These are phyloP conservation scores for Macaranga tanarius DNA, from an alignment of 441 rosid genomes.

Conservation along the genomic window DNA sequence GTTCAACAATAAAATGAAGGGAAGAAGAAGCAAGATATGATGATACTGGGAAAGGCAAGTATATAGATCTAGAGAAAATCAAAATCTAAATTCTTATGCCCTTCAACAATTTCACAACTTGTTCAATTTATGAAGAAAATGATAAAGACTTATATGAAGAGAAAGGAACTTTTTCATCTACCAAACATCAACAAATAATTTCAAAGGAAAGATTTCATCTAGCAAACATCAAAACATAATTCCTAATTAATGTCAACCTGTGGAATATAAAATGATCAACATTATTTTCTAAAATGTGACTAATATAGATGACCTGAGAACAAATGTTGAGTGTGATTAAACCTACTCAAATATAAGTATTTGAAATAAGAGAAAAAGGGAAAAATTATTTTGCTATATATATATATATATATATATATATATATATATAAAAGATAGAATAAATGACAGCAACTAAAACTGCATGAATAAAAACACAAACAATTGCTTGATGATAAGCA, in stretches of 20 bases:
- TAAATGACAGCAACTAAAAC: not conserved
- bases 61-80: not conserved
- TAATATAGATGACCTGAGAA: not conserved
- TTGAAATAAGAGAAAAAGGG: not conserved
- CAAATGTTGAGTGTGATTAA: not conserved
- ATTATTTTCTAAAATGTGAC: not conserved
- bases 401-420: not conserved
- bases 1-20: not conserved
- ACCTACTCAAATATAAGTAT: not conserved
- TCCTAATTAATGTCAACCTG: not conserved
- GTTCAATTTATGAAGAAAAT: not conserved
- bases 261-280: not conserved
- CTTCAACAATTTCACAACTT: not conserved
- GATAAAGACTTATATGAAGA: not conserved
- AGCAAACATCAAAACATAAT: not conserved
- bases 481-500: not conserved
- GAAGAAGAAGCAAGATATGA: not conserved
- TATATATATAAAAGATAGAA: too few relatives aligned
- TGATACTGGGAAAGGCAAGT: conserved; percentile 3
- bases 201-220: not conserved
- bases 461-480: not conserved
- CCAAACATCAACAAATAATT: too few relatives aligned
- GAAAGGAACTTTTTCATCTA: too few relatives aligned
- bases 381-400: not conserved
- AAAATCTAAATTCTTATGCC: not conserved